phyloP scores from a whole-genome alignment of 441 rosid genomes.

The Adansonia gregorii region DNA sequence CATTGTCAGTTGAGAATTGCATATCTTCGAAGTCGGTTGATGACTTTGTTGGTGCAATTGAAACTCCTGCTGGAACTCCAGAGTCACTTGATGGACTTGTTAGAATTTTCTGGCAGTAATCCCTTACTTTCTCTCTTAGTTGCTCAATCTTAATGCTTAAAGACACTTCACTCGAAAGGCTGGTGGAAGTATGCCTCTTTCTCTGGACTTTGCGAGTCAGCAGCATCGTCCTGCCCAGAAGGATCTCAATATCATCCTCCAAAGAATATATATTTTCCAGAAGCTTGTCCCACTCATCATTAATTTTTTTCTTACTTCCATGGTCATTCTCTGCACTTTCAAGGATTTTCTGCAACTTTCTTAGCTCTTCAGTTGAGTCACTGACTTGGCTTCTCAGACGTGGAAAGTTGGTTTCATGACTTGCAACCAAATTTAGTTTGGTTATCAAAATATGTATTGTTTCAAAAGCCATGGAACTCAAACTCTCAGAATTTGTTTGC shows the following conservation, averaged over 20 bases:
- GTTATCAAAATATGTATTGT: constrained; percentile 13
- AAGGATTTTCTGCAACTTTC: background rate
- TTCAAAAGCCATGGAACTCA: constrained; percentile 23
- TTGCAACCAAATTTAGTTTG: constrained; percentile 17
- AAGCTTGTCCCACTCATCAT: constrained; percentile 13
- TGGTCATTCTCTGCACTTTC: constrained; percentile 3
- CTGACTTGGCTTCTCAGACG: background rate
- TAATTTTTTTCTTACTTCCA: background rate
- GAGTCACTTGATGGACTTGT: constrained; percentile 9
- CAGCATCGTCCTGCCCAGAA: background rate
- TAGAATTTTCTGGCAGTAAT: constrained; percentile 2
- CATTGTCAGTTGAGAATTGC: constrained; percentile 7
- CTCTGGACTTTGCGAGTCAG: background rate
- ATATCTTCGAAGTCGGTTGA: background rate
- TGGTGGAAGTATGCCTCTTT: constrained; percentile 6
- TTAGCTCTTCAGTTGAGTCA: background rate
- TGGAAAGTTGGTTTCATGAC: background rate
- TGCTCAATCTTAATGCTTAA: background rate
- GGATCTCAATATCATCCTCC: constrained; percentile 18
- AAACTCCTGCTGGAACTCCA: background rate
- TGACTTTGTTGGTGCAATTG: background rate
- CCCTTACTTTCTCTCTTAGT: background rate
- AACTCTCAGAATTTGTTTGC: constrained; percentile 2
- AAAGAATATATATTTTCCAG: background rate
- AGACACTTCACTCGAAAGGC: background rate